Base-by-base conservation (phyloP, 2,329 filamentous ascomycete genomes). In the Phyllosticta capitalensis region DNA sequence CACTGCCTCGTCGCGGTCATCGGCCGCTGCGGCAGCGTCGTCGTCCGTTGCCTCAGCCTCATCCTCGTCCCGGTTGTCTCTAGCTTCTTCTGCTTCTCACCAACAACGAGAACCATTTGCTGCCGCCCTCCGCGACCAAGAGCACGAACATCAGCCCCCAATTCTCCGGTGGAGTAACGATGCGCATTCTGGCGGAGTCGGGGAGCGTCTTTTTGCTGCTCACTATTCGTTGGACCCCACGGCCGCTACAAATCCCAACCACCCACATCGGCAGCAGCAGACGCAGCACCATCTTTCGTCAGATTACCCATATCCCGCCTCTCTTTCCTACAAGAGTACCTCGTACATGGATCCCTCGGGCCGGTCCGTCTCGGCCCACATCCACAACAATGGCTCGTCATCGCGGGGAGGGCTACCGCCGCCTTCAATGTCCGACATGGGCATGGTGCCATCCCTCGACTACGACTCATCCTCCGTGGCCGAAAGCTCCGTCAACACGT, bases 401-500 rank as follows among this genome's bases (percentile, higher is more conserved):
- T 38, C 30, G 30, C 30, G 30, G n/a, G 26, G n/a, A 22, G 48
- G 2, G 30, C 53, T 20, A 6, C 45, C 30, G 51, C 30, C 58
- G n/a, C 33, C 49, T 54, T 60, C 58, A 30, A 26, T 38, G 45
- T 50, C 28, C 21, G 19, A 22, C 26, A 19, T n/a, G 30, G 52
- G 28, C 54, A 45, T n/a, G 26, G 28, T 54, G 48, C 58, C 58
- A 28, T 60, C 58, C 48, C 58, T 60, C 26, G 17, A 28, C 53
- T 26, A 60, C 53, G 58, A 60, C 53, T 12, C 17, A 20, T n/a
- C 38, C 12, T 60, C 58, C 20, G 21, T 10, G 26, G 19, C 54
- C 28, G 53, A 60, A n/a, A 56, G 53, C 49, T 69, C 67, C 12
- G 63, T 72, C 20, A 65, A 65, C 54, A 71, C 67, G 0, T 62